Evolutionary conservation across 2,329 filamentous ascomycete genomes (phyloP), one percentile per base, ranked within the genome.

Genomic region (Fusarium oligoseptatum): DNA sequence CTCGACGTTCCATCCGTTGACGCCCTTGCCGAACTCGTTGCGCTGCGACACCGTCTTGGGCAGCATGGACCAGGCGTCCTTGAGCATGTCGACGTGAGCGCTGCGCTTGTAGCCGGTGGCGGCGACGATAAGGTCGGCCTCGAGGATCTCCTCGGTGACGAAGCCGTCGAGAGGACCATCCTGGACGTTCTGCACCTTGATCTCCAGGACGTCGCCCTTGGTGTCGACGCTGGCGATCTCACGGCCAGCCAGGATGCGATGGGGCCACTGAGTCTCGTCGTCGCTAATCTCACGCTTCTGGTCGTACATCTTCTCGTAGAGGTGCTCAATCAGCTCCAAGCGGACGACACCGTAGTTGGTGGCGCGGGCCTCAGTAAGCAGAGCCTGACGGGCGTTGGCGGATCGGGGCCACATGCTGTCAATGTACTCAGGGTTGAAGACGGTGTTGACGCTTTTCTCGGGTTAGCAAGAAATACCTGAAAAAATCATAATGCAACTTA

Each of bases 261-360:
- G 94, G 20, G 94, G 93, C 95, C 95, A 98, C 68, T 89, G 86
- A 32, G 85, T 87, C 82, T 95, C 92, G 69, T 95, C 91, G 20
- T 88, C 84, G 66, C 90, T 89, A 36, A 94, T 87, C 56, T 89
- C 87, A 63, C 97, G 89, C 60, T 92, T 91, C 84, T 98, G 96
- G 66, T 95, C 89, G 84, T 98, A 98, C 85, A 98, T 92, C 66
- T 90, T 90, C 83, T 96, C 92, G 83, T 97, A 98, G 34, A 98
- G 90, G 67, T 92, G 90, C 83, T 98, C 96, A 67, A 98, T 94
- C 60, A 98, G 89, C 75, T 94, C 91, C n/a, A 98, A 89, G 9
- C 96, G 92, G 4, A 99, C 96, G 6, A 98, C 96, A 62, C 95
- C 94, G 82, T 98, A 98, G 86, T 98, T 98, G 70, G 96, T 98